Percentiles rank a stretch among this genome's conserved stretches.
Evolutionary conservation across 768 basidiomycete genomes (phyloP).

Genomic region (Hericium erinaceus): DNA sequence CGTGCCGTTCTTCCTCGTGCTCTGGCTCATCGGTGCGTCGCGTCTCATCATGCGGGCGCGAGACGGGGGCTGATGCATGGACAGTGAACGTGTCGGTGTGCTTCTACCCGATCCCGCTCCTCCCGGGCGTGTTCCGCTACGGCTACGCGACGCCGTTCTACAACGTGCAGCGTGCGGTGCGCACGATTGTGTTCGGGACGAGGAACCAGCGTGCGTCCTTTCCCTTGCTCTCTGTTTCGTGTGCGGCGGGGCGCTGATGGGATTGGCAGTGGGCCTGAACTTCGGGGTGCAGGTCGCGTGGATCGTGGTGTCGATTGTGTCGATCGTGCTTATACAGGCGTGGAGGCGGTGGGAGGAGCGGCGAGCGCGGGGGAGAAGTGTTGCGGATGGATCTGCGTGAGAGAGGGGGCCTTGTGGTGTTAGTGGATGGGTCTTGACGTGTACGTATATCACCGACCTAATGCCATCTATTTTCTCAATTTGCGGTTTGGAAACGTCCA

Average conservation of each 20-base stretch:
- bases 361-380: too few species aligned
- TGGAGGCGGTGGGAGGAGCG: conserved; percentile 15
- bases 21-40: conserved; percentile 52
- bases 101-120: conserved; percentile 46
- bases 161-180: conserved; percentile 51
- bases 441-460: too few species aligned
- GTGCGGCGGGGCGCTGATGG: background rate
- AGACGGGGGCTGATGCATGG: background rate
- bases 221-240: background rate
- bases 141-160: conserved; percentile 69
- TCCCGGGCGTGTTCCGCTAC: conserved; percentile 52
- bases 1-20: conserved; percentile 51
- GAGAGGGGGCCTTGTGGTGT: too few species aligned
- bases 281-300: conserved; percentile 53
- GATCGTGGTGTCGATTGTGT: conserved; percentile 44
- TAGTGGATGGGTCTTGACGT: too few species aligned
- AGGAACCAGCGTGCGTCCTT: conserved; percentile 44
- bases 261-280: conserved; percentile 44
- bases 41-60: background rate
- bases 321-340: conserved; percentile 44
- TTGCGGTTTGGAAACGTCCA: too few species aligned
- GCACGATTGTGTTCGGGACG: conserved; percentile 58
- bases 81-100: conserved; percentile 51
- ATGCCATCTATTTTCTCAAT: too few species aligned
- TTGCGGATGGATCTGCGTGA: too few species aligned